A percentile compares a stretch with the other conserved stretches of the same genome.
phyloP scores from a whole-genome alignment of 2,329 filamentous ascomycete genomes.

The Xylaria digitata region DNA sequence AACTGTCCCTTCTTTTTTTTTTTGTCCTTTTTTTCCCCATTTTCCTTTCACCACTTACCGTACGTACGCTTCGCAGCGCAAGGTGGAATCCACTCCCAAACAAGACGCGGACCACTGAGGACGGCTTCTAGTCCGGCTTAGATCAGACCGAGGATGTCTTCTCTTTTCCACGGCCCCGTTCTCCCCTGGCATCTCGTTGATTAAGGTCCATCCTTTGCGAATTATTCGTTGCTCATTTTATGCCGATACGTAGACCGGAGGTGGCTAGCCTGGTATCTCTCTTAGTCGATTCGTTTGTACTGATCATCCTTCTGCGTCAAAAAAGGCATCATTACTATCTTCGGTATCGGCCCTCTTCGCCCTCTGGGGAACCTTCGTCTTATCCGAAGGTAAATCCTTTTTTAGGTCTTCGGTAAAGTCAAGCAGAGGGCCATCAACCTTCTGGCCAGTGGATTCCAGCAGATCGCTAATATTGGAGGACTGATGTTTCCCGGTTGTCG shows the following conservation, averaged over 20 bases:
- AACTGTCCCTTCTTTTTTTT: too few relatives aligned
- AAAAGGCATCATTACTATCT: conserved; percentile 55
- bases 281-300: too few relatives aligned
- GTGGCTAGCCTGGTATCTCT: not conserved
- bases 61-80: not conserved
- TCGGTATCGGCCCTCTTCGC: conserved; percentile 52
- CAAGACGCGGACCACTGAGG: not conserved
- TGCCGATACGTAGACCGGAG: not conserved
- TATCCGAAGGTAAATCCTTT: conserved; percentile 57
- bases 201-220: not conserved
- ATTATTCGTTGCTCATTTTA: not conserved
- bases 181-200: not conserved
- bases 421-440: conserved; percentile 62
- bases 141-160: not conserved
- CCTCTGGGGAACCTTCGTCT: conserved; percentile 26
- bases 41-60: not conserved
- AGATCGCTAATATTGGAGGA: conserved; percentile 56
- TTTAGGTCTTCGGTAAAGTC: conserved; percentile 68
- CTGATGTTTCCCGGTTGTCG: conserved; percentile 8
- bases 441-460: conserved; percentile 61
- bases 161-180: not conserved
- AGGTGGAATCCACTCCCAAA: not conserved
- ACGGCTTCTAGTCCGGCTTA: not conserved
- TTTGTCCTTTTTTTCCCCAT: too few relatives aligned
- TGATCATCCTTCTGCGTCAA: conserved; percentile 52